Evolutionary conservation across 345 rosid genomes (phyloP).

Genomic region (Eutrema japonicum): DNA sequence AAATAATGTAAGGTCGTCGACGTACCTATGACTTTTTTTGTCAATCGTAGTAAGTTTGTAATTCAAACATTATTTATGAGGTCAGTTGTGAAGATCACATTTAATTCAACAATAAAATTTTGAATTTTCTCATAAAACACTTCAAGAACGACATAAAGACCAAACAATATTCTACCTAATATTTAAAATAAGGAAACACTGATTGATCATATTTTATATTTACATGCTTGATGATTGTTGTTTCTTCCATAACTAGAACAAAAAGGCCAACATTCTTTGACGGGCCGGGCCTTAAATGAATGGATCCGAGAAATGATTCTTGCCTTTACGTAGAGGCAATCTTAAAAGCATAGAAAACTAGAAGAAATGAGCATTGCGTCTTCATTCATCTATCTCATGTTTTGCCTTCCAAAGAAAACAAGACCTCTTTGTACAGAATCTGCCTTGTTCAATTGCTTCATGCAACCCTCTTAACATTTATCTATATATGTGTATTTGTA

Average conservation of each 20-base stretch:
- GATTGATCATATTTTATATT: background rate
- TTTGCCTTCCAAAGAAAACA: constrained; percentile 33
- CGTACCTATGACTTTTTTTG: constrained; percentile 5
- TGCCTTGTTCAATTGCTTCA: constrained; percentile 31
- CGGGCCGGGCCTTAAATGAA: too few species aligned
- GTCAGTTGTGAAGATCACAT: constrained; percentile 11
- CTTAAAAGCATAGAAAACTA: constrained; percentile 13
- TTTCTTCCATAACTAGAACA: background rate
- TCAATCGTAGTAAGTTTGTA: background rate
- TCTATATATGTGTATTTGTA: constrained; percentile 27
- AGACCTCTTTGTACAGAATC: constrained; percentile 27
- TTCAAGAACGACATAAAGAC: background rate
- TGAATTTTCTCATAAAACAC: background rate
- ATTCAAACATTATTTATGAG: background rate
- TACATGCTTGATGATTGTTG: background rate
- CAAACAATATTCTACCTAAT: background rate
- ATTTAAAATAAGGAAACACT: too few species aligned
- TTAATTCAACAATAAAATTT: background rate
- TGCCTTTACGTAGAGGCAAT: constrained; percentile 25
- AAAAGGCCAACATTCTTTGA: background rate
- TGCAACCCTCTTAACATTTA: constrained; percentile 16
- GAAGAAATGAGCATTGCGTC: constrained; percentile 26
- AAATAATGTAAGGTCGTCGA: constrained; percentile 1
- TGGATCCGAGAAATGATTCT: constrained; percentile 16
- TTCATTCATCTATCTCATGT: constrained; percentile 24